phyloP scores from a whole-genome alignment of 768 basidiomycete species.

The Clavaria fumosa region DNA sequence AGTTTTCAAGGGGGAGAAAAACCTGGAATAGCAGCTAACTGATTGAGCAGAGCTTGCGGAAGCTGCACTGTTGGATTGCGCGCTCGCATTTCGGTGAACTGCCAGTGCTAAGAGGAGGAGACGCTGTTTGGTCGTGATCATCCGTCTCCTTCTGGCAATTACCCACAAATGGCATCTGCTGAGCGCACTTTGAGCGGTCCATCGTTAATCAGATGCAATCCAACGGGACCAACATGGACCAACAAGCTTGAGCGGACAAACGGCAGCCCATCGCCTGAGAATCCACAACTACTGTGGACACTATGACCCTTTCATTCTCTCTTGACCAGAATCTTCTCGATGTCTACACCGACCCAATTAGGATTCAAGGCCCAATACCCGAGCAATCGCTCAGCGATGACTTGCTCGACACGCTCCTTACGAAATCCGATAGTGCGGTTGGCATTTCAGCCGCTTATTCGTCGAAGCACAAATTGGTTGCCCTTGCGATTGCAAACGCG shows the following conservation, averaged over 20 bases:
- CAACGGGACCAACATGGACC: no score
- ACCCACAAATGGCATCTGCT: no score
- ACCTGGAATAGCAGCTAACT: not conserved
- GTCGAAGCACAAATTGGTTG: conserved; percentile 24
- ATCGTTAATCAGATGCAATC: no score
- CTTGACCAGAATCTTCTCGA: not conserved
- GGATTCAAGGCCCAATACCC: no score
- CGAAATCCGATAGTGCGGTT: conserved; percentile 60
- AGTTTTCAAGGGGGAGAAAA: not conserved
- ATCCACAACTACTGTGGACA: conserved; percentile 69
- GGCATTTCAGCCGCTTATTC: conserved; percentile 46
- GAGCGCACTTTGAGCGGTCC: no score
- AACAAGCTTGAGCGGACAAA: no score
- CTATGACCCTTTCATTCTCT: conserved; percentile 61
- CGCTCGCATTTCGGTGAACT: no score
- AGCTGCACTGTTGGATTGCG: not conserved
- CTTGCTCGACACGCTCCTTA: conserved; percentile 55
- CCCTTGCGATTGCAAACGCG: conserved; percentile 31
- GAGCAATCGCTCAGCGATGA: conserved; percentile 36
- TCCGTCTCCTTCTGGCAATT: no score
- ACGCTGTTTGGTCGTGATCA: no score
- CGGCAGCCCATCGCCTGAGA: no score
- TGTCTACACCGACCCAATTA: conserved; percentile 5
- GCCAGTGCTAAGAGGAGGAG: no score
- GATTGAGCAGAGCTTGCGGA: not conserved